Conservation (phyloP, 495 filamentous ascomycete genomes). For the Sabuloglossum arenarium region DNA sequence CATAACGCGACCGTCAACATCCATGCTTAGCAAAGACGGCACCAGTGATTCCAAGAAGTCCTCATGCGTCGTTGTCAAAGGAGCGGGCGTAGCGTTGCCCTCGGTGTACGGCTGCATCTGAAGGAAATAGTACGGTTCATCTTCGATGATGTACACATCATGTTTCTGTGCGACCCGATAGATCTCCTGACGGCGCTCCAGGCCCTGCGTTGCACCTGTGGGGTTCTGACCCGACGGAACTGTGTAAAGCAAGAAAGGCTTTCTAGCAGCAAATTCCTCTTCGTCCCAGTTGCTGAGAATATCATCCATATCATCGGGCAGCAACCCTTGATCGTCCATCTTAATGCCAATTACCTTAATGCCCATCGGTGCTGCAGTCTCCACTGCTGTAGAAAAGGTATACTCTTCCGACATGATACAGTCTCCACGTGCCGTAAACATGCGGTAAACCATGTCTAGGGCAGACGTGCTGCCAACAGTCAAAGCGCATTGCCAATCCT, state of each 20-base stretch:
- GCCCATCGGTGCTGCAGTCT: slow-evolving; percentile 62
- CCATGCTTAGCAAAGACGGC: slow-evolving; percentile 39
- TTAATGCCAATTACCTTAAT: slow-evolving; percentile 46
- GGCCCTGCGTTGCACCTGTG: slow-evolving; percentile 63
- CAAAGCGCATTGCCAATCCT: slow-evolving; percentile 62
- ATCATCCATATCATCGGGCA: slow-evolving; percentile 43
- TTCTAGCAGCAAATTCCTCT: slow-evolving; percentile 32
- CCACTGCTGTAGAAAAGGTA: slow-evolving; percentile 63
- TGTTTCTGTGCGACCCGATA: slow-evolving; percentile 64
- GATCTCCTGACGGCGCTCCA: slow-evolving; percentile 40
- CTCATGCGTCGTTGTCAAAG: slow-evolving; percentile 31
- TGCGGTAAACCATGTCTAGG: slow-evolving; percentile 54
- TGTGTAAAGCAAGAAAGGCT: slow-evolving; percentile 63
- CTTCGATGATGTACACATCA: slow-evolving; percentile 75
- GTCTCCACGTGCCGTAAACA: slow-evolving; percentile 55
- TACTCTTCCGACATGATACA: slow-evolving; percentile 67
- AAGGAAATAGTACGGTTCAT: slow-evolving; percentile 91
- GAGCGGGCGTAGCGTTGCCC: slow-evolving; percentile 24
- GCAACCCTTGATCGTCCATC: slow-evolving; percentile 61
- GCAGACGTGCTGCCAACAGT: slow-evolving; percentile 60
- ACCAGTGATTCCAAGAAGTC: slow-evolving; percentile 40
- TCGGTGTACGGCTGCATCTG: slow-evolving; percentile 78
- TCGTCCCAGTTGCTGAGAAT: slow-evolving; percentile 45
- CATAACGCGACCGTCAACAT: slow-evolving; percentile 44
- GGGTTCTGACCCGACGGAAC: slow-evolving; percentile 84